A percentile compares a stretch with the other conserved stretches of the same genome.
phyloP scores from a whole-genome alignment of 2,329 filamentous ascomycete species.

The Penicillium digitatum region DNA sequence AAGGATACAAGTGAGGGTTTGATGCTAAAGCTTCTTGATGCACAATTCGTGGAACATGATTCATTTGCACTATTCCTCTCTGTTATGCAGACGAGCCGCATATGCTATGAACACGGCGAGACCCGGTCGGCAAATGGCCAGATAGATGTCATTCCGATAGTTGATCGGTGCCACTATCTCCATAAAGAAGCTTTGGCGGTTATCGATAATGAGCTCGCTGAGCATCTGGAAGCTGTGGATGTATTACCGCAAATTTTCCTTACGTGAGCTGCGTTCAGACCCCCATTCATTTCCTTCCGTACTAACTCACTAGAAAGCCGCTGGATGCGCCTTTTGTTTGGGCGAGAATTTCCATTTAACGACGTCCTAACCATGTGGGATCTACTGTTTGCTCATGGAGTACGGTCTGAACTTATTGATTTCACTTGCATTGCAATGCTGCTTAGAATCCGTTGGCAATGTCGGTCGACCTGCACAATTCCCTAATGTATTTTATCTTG shows the following conservation, averaged over 20 bases:
- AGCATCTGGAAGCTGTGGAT: constrained; percentile 76
- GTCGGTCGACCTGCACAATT: constrained; percentile 50
- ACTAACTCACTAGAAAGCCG: constrained; percentile 52
- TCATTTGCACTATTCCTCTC: constrained; percentile 78
- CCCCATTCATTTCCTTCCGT: background rate
- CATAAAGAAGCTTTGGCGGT: constrained; percentile 75
- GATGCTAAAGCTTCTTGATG: constrained; percentile 66
- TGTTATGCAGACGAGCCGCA: constrained; percentile 81
- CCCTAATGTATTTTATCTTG: constrained; percentile 6
- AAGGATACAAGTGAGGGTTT: constrained; percentile 43
- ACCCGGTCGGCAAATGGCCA: constrained; percentile 42
- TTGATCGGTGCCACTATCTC: constrained; percentile 79
- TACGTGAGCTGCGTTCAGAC: constrained; percentile 57
- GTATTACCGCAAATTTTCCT: constrained; percentile 95
- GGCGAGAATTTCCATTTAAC: constrained; percentile 86
- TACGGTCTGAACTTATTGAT: constrained; percentile 75
- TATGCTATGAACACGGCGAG: constrained; percentile 74
- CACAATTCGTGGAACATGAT: constrained; percentile 79
- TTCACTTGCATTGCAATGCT: constrained; percentile 93
- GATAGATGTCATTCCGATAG: constrained; percentile 63
- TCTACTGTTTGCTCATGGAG: constrained; percentile 79
- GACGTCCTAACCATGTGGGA: constrained; percentile 87
- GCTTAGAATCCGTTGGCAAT: constrained; percentile 81
- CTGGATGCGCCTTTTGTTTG: constrained; percentile 91
- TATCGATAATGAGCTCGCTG: constrained; percentile 76